phyloP scores from a whole-genome alignment of 306 rosid genomes.

The Gastrolobium bilobum region DNA sequence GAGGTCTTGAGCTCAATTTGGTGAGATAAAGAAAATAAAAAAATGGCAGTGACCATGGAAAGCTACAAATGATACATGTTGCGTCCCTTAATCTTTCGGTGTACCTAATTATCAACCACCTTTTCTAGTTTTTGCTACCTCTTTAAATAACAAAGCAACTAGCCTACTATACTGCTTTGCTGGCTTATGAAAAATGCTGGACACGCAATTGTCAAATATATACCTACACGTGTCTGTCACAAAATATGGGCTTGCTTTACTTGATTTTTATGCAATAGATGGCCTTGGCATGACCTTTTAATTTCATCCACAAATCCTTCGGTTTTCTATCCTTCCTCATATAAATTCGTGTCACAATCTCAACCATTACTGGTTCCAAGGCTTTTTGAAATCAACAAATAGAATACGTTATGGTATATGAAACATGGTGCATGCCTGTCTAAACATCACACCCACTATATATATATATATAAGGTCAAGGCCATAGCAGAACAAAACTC shows the following conservation, averaged over 20 bases:
- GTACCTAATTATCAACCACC: slow-evolving; percentile 38
- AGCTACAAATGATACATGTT: neutral
- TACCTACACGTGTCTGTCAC: neutral
- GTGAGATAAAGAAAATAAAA: neutral
- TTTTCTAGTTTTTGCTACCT: neutral
- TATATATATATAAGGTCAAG: neutral
- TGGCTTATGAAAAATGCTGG: neutral
- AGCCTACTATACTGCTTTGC: neutral
- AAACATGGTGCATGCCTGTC: neutral
- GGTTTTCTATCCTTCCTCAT: no score
- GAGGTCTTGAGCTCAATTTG: neutral
- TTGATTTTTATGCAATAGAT: no score
- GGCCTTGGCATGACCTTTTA: neutral
- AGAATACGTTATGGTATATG: neutral
- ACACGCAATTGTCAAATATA: neutral
- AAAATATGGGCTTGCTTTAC: neutral
- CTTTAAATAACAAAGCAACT: neutral
- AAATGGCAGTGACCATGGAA: neutral
- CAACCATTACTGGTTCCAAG: neutral
- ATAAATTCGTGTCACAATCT: slow-evolving; percentile 37
- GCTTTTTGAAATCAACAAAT: neutral
- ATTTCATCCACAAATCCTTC: neutral
- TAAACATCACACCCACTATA: neutral
- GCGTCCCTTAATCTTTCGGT: neutral
- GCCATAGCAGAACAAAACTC: neutral